Base-by-base conservation (phyloP, 2,329 filamentous ascomycete species). In the Colletotrichum sp. region DNA sequence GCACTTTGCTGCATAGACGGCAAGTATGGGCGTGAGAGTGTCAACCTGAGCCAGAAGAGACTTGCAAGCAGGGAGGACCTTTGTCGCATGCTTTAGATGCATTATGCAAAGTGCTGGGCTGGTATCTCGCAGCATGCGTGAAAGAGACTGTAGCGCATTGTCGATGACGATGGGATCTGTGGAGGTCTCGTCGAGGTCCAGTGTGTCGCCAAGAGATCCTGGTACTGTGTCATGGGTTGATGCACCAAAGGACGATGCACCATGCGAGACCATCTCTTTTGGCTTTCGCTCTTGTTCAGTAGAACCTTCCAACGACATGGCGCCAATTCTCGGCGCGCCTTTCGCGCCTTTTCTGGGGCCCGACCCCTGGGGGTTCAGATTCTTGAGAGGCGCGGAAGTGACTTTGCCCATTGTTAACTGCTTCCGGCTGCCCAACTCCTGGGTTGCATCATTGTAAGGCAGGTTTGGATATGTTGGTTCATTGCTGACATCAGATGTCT, bases 1-100 rank as follows among this genome's bases (percentile, higher is more conserved):
- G 60, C 75, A 77, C 58, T 78, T 70, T 34, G 75, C 74, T n/a
- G 77, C 61, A 30, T 80, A 81, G n/a, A 61, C 74, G 12, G 71
- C 56, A 22, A 80, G 36, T 7, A 81, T 79, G 25, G 77, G 76
- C 30, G 68, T 61, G 12, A 82, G 78, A 2, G 56, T 34, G 13
- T 66, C 55, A 28, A 81, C 70, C 16, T 79, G 76, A 3, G 39
- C n/a, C 12, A 66, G 27, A 30, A 81, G 22, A n/a, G 16, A 22
- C 18, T 73, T 27, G 36, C 77, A 79, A 30, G 30, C 56, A 10
- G 22, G n/a, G 32, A 34, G 65, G n/a, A 79, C 66, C 5, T 73
- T 32, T 5, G 10, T 22, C 27, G 39, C 74, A 30, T 48, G 43
- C 43, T 52, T 52, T 2, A 52, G n/a, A 52, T 52, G 43, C 30